A percentile compares a stretch with the other conserved stretches of the same genome.
These are phyloP conservation scores for Polytrichum formosum DNA, from an alignment of 225 moss, liverwort and hornwort genomes.

Conservation along the genomic window DNA sequence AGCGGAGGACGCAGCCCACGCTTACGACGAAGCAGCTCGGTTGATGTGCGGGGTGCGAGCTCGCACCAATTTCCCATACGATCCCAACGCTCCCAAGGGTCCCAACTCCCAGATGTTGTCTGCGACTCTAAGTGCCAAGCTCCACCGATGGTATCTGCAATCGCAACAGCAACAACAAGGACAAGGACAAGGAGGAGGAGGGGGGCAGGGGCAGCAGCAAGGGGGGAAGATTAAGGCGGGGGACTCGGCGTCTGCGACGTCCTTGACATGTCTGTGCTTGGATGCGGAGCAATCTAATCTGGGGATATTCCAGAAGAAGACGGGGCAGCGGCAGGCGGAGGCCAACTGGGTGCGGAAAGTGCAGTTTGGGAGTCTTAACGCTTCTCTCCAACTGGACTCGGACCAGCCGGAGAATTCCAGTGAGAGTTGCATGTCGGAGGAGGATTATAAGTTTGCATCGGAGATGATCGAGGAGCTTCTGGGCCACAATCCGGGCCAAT, in stretches of 20 bases:
- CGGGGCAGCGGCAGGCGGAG: constrained; percentile 36
- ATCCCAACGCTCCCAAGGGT: constrained; percentile 40
- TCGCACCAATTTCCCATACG: constrained; percentile 61
- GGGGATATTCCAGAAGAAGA: constrained; percentile 61
- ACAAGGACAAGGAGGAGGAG: too few relatives aligned
- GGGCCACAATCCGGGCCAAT: constrained; percentile 26
- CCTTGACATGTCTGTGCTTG: constrained; percentile 54
- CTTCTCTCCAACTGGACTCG: background rate
- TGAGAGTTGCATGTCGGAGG: constrained; percentile 57
- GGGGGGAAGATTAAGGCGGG: constrained; percentile 4
- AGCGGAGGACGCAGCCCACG: constrained; percentile 54
- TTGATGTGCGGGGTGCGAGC: constrained; percentile 61
- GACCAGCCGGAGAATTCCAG: constrained; percentile 28
- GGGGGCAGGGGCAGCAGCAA: background rate
- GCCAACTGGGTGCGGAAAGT: constrained; percentile 60
- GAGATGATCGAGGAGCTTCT: constrained; percentile 62
- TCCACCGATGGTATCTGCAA: constrained; percentile 63
- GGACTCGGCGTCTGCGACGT: constrained; percentile 23
- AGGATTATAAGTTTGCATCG: constrained; percentile 49
- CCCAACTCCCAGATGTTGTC: constrained; percentile 55
- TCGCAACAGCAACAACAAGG: constrained; percentile 37
- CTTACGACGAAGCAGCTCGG: constrained; percentile 59
- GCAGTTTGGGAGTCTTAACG: constrained; percentile 25
- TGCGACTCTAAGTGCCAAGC: constrained; percentile 55
- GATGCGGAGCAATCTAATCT: constrained; percentile 61